phyloP scores from a whole-genome alignment of 495 filamentous ascomycete species.

The Trichoderma asperelloides region DNA sequence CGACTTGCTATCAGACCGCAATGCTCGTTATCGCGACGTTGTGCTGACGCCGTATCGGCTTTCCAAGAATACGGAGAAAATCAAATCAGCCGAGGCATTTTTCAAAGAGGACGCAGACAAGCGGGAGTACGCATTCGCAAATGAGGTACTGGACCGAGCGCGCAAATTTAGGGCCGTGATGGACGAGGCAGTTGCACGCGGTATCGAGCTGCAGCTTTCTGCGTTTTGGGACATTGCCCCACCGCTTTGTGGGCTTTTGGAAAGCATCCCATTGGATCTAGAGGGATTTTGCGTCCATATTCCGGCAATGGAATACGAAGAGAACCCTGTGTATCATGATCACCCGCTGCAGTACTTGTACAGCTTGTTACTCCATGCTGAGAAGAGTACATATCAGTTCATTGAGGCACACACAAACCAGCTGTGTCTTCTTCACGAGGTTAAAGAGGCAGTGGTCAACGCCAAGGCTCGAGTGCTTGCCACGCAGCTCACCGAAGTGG shows the following conservation, averaged over 20 bases:
- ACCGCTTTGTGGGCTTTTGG: slow-evolving; percentile 60
- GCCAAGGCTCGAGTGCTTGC: slow-evolving; percentile 48
- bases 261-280: slow-evolving; percentile 54
- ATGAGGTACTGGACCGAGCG: slow-evolving; percentile 57
- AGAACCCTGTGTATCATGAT: slow-evolving; percentile 70
- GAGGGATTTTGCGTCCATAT: slow-evolving; percentile 54
- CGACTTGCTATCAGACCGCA: slow-evolving; percentile 72
- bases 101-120: slow-evolving; percentile 69
- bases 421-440: slow-evolving; percentile 88
- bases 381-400: slow-evolving; percentile 89
- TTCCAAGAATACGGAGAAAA: slow-evolving; percentile 58
- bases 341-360: slow-evolving; percentile 87
- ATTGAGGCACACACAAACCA: slow-evolving; percentile 92
- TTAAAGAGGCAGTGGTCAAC: slow-evolving; percentile 65
- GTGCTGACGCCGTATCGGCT: slow-evolving; percentile 74
- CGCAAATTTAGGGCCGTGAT: slow-evolving; percentile 73
- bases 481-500: slow-evolving; percentile 49
- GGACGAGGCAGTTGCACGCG: slow-evolving; percentile 75
- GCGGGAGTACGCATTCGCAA: slow-evolving; percentile 54
- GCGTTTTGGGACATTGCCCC: slow-evolving; percentile 99
- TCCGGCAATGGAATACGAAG: slow-evolving; percentile 65
- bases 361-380: slow-evolving; percentile 70
- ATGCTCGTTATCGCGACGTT: slow-evolving; percentile 74
- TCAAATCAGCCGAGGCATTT: slow-evolving; percentile 66
- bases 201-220: slow-evolving; percentile 80